phyloP scores from a whole-genome alignment of 192 early-diverging fungal species.

The Gaertneriomyces semiglobifer region DNA sequence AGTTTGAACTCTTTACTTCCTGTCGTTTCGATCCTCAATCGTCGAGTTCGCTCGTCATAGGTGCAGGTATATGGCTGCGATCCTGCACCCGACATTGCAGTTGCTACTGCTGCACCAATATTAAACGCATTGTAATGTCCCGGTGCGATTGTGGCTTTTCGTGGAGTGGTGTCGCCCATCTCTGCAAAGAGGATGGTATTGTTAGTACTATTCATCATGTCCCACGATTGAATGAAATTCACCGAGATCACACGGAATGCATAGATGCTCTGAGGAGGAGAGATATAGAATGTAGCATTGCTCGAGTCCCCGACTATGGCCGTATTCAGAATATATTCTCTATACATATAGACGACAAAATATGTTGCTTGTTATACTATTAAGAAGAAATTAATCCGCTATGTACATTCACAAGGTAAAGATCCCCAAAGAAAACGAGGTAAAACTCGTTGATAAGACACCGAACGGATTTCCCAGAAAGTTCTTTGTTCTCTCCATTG shows the following conservation, averaged over 20 bases:
- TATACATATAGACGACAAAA: not conserved
- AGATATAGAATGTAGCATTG: not conserved
- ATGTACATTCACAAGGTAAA: constrained; percentile 12
- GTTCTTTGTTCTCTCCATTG: not conserved
- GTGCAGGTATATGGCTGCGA: not conserved
- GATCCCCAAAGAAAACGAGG: constrained; percentile 6
- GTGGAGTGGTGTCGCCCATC: not conserved
- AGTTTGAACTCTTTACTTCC: constrained; percentile 5
- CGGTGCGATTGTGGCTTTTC: not conserved
- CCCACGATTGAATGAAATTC: constrained; percentile 8
- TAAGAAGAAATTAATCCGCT: not conserved
- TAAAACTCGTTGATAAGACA: not conserved
- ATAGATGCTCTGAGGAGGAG: not conserved
- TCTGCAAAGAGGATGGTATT: not conserved
- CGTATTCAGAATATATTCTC: not conserved
- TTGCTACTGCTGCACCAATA: not conserved
- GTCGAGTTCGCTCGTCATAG: not conserved
- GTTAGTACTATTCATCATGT: not conserved
- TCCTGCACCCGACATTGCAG: not conserved
- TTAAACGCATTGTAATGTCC: not conserved
- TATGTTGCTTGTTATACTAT: not conserved
- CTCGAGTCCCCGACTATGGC: not conserved
- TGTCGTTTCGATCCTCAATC: not conserved
- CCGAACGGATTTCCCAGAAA: not conserved
- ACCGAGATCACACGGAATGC: constrained; percentile 7